phyloP scores from a whole-genome alignment of 495 filamentous ascomycete genomes.

The Hypoxylon cercidicola region DNA sequence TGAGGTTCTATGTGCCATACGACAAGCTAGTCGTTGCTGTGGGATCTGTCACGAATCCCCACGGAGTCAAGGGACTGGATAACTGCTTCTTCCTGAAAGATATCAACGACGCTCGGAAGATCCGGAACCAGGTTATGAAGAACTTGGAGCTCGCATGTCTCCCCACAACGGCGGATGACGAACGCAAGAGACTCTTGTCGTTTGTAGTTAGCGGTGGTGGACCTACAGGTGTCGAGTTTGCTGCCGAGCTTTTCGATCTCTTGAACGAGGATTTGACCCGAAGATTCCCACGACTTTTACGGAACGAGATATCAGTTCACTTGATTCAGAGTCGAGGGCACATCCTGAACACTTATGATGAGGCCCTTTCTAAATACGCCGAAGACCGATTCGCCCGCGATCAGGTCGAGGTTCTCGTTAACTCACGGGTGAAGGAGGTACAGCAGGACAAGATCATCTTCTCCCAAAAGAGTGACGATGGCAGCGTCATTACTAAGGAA shows the following conservation, averaged over 20 bases:
- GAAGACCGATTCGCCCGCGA: conserved; percentile 92
- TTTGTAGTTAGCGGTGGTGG: conserved; percentile 97
- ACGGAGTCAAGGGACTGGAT: conserved; percentile 95
- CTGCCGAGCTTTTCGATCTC: conserved; percentile 94
- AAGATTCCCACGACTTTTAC: conserved; percentile 86
- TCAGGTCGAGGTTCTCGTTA: conserved; percentile 88
- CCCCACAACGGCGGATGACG: conserved; percentile 89
- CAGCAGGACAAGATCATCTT: conserved; percentile 84
- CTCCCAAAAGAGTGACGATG: conserved; percentile 78
- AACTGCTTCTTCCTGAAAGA: conserved; percentile 95
- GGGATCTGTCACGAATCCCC: conserved; percentile 90
- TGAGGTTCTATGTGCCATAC: conserved; percentile 93
- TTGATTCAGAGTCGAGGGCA: conserved; percentile 93
- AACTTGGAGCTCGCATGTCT: conserved; percentile 95
- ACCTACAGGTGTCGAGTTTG: conserved; percentile 97
- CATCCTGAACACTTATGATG: conserved; percentile 98
- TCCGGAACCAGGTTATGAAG: conserved; percentile 88
- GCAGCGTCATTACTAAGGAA: conserved; percentile 83
- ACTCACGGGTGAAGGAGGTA: conserved; percentile 91
- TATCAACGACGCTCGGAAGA: conserved; percentile 87
- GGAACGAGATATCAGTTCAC: conserved; percentile 97
- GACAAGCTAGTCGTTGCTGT: conserved; percentile 98
- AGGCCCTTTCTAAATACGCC: conserved; percentile 90
- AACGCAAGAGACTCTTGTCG: conserved; percentile 85
- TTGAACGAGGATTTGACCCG: conserved; percentile 91